Base-by-base conservation (phyloP, 352 stramenopile species). In the Globisporangium recalcitrans region DNA sequence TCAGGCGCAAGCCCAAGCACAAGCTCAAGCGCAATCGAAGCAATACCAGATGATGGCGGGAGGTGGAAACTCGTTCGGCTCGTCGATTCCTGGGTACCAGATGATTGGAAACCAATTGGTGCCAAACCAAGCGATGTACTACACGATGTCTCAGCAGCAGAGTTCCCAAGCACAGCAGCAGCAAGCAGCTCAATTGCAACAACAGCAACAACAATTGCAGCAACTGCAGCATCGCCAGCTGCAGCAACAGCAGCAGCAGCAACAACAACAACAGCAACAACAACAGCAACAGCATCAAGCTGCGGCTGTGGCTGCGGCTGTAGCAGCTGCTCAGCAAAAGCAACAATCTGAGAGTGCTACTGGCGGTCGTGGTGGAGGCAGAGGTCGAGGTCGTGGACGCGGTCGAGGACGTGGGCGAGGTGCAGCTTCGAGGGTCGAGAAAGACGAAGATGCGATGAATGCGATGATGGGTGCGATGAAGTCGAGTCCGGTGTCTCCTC, bases 61-160 rank as follows among this genome's bases (percentile, higher is more conserved):
- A 14, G 58, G 75, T 24, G 73, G 68, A 57, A 77, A 67, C 22
- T 64, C 77, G 26, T 92, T 82, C 38, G 80, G 70, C 48, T 60
- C 70, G 19, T 69, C 71, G 24, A 72, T 90, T 7, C 68, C 77
- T 47, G 77, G 78, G 19, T 90, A 88, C 40, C 79, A 90, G 60
- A 54, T 90, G 21, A 76, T 88, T 0, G 76, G 74, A 22, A 88
- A 87, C 57, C 81, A 88, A 55, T 68, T 88, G 11, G 58, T 86
- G 9, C 75, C 77, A 34, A 73, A 82, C 32, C 81, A 88, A 47
- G 68, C 73, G 16, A 36, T 88, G 21, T 88, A 88, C 36, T 90
- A 88, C 63, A 53, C 68, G 48, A 81, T 80, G 62, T 53, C 69
- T 2, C 78, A 82, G 24, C 71, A 82, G 27, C 71, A 75, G 46